Percentiles rank a stretch among this genome's conserved stretches.
Conservation (phyloP, 2,329 filamentous ascomycete genomes). For the Ceratocystis alfenasii region DNA sequence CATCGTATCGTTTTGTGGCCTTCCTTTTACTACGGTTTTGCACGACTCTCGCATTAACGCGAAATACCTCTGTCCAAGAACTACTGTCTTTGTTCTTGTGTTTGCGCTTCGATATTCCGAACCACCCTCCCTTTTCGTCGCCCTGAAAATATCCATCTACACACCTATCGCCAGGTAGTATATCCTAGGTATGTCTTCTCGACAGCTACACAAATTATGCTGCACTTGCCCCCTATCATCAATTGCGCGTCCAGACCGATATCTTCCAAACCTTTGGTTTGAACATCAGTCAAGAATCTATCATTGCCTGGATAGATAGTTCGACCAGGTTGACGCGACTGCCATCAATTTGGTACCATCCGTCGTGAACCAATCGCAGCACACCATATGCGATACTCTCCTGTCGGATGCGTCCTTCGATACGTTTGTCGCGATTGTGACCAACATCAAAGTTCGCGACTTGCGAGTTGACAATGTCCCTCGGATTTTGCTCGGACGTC, state of each 20-base stretch:
- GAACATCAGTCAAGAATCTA: not conserved
- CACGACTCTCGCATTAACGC: not conserved
- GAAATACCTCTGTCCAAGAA: not conserved
- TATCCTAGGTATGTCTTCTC: slow-evolving; percentile 2
- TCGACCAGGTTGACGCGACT: not conserved
- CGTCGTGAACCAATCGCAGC: not conserved
- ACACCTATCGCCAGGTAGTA: not conserved
- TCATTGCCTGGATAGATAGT: too few relatives aligned
- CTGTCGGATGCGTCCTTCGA: not conserved
- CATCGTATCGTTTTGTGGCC: not conserved
- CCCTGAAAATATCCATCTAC: not conserved
- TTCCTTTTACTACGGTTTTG: not conserved
- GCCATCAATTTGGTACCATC: not conserved
- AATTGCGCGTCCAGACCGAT: slow-evolving; percentile 2
- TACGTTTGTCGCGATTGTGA: not conserved
- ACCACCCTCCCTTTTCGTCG: not conserved
- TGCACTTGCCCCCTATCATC: not conserved
- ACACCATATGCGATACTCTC: not conserved
- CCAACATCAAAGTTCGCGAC: not conserved
- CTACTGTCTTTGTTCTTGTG: not conserved
- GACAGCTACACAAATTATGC: not conserved
- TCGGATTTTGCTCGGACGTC: slow-evolving; percentile 5
- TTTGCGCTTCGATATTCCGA: not conserved
- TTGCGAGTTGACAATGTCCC: not conserved
- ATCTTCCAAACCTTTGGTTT: not conserved